Conservation (phyloP, 176 grass and related monocot genomes). For the Otatea glauca region DNA sequence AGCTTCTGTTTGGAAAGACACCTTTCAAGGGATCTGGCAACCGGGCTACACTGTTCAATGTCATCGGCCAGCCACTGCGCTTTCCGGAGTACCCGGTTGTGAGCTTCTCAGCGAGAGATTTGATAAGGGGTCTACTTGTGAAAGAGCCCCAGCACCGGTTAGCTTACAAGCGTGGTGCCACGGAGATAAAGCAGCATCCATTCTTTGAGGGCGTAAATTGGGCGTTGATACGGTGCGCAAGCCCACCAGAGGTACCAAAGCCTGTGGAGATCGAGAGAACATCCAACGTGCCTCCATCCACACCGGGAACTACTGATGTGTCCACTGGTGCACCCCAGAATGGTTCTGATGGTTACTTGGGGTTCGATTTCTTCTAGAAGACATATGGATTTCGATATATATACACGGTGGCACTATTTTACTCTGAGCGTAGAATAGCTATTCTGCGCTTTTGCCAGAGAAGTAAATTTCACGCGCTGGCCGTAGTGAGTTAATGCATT, state of each 20-base stretch:
- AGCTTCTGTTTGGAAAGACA: constrained; percentile 65
- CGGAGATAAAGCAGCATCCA: constrained; percentile 67
- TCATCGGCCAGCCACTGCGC: constrained; percentile 62
- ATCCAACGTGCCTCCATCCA: constrained; percentile 28
- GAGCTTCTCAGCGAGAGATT: constrained; percentile 57
- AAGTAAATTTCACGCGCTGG: too few species aligned
- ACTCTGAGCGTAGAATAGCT: too few species aligned
- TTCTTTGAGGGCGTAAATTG: constrained; percentile 68
- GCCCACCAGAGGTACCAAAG: constrained; percentile 58
- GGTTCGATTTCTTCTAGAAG: constrained; percentile 67
- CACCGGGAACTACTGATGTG: constrained; percentile 13
- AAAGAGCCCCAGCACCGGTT: constrained; percentile 66
- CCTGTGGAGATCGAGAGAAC: constrained; percentile 49
- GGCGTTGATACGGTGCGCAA: constrained; percentile 65
- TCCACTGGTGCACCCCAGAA: constrained; percentile 34
- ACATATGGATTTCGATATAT: constrained; percentile 6
- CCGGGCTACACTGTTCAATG: constrained; percentile 67
- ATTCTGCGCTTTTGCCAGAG: too few species aligned
- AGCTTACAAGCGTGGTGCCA: constrained; percentile 60
- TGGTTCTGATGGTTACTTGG: constrained; percentile 57
- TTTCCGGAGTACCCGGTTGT: constrained; percentile 60
- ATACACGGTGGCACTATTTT: too few species aligned
- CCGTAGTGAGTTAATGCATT: too few species aligned
- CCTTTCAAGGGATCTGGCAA: constrained; percentile 70
- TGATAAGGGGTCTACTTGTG: constrained; percentile 63